Percentiles rank a stretch among this genome's conserved stretches.
Evolutionary conservation across 345 rosid species (phyloP).

Genomic region (Fremontodendron californicum): DNA sequence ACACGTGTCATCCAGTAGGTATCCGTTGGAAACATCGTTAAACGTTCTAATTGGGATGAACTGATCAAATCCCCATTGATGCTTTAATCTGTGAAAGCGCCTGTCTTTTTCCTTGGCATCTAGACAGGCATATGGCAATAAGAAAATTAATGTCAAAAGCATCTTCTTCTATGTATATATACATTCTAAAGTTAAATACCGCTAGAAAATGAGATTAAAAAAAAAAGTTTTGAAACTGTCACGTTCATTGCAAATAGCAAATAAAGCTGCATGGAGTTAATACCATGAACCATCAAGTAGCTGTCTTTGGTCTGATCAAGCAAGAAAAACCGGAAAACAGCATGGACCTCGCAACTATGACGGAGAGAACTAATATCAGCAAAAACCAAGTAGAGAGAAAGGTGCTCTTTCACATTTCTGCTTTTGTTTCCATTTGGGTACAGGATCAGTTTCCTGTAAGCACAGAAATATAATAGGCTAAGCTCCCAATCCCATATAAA

Average conservation of each 20-base stretch:
- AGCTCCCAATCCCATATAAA: background rate
- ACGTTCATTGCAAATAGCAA: background rate
- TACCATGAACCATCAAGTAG: slow-evolving; percentile 37
- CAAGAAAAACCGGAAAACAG: slow-evolving; percentile 42
- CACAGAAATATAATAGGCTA: background rate
- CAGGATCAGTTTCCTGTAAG: slow-evolving; percentile 51
- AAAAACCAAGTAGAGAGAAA: too few relatives aligned
- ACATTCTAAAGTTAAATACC: background rate
- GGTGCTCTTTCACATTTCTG: slow-evolving; percentile 46
- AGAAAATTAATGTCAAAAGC: background rate
- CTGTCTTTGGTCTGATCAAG: slow-evolving; percentile 37
- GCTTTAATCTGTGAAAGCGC: slow-evolving; percentile 34
- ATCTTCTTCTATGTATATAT: background rate
- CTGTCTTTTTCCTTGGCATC: slow-evolving; percentile 32
- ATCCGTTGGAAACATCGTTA: slow-evolving; percentile 28
- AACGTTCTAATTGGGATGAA: slow-evolving; percentile 23
- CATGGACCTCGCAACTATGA: slow-evolving; percentile 44
- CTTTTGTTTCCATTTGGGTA: slow-evolving; percentile 58
- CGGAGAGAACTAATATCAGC: too few relatives aligned
- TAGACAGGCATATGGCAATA: slow-evolving; percentile 9
- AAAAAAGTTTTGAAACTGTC: background rate
- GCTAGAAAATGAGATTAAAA: too few relatives aligned
- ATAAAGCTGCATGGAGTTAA: background rate
- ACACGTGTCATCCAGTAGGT: slow-evolving; percentile 32
- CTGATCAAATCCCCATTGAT: too few relatives aligned